Conservation (phyloP, 139 green algal species). For the Axilococcus clingmanii region DNA sequence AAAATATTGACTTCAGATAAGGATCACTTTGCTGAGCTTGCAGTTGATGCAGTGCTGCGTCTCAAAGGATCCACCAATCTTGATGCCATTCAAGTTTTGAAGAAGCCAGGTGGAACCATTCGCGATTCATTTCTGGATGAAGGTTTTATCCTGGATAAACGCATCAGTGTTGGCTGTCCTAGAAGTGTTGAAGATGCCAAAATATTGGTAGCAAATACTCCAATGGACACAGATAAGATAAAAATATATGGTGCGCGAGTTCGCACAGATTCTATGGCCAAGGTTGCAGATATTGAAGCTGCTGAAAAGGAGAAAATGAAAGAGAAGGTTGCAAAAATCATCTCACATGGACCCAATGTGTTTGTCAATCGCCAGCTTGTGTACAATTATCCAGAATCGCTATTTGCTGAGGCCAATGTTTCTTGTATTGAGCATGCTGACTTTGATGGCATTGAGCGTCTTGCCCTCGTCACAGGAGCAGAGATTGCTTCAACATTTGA, state of each 20-base stretch:
- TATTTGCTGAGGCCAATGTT: conserved; percentile 75
- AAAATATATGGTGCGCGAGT: conserved; percentile 94
- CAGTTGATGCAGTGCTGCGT: conserved; percentile 88
- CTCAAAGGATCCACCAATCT: conserved; percentile 87
- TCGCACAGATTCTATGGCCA: conserved; percentile 72
- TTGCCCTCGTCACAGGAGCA: conserved; percentile 93
- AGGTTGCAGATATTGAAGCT: conserved; percentile 93
- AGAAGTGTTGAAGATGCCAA: conserved; percentile 91
- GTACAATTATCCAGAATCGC: conserved; percentile 98
- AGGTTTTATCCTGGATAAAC: conserved; percentile 99
- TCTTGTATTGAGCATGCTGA: conserved; percentile 80
- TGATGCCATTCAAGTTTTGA: conserved; percentile 97
- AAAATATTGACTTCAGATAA: conserved; percentile 83
- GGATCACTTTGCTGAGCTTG: conserved; percentile 91
- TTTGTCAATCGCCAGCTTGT: conserved; percentile 99
- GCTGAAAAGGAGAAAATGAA: conserved; percentile 98
- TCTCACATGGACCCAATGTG: conserved; percentile 87
- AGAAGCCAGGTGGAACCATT: conserved; percentile 90
- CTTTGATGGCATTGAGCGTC: conserved; percentile 91
- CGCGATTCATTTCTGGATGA: conserved; percentile 95
- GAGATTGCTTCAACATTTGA: conserved; percentile 97
- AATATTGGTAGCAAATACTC: conserved; percentile 97
- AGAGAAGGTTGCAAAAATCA: conserved; percentile 85
- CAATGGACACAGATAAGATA: conserved; percentile 99
- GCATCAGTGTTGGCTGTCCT: conserved; percentile 93